phyloP scores from a whole-genome alignment of 345 rosid genomes.

The Moringa oleifera region DNA sequence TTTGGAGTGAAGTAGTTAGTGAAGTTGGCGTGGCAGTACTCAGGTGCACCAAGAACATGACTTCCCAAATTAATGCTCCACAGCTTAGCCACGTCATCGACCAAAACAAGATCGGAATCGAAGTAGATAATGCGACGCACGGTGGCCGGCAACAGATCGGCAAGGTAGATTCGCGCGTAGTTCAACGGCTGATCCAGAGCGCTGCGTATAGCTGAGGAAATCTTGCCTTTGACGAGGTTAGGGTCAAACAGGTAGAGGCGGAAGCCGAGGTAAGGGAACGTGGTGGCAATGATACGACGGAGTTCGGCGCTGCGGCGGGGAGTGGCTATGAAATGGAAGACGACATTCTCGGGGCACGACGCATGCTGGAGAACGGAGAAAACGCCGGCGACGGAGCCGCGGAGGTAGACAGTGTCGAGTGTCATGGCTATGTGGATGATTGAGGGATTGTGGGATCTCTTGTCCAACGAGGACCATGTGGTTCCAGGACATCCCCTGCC shows the following conservation, averaged over 20 bases:
- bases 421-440: conserved; percentile 79
- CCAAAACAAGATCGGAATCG: conserved; percentile 82
- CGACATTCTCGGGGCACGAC: conserved; percentile 74
- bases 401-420: conserved; percentile 79
- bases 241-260: conserved; percentile 70
- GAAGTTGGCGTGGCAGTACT: conserved; percentile 80
- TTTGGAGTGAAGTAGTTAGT: conserved; percentile 57
- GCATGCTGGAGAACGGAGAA: conserved; percentile 86
- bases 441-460: conserved; percentile 24
- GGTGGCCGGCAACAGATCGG: conserved; percentile 57
- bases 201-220: conserved; percentile 66
- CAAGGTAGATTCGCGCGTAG: conserved; percentile 84
- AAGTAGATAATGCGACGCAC: conserved; percentile 77
- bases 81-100: conserved; percentile 78
- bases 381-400: conserved; percentile 83
- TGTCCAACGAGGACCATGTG: conserved; percentile 26
- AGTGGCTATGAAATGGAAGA: conserved; percentile 73
- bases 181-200: conserved; percentile 86
- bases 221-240: conserved; percentile 52
- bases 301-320: conserved; percentile 46
- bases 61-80: conserved; percentile 52
- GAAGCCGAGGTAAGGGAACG: conserved; percentile 70
- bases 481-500: conserved; percentile 50
- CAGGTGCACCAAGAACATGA: conserved; percentile 80
- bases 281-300: conserved; percentile 48